phyloP scores from a whole-genome alignment of 805 yeast genomes.

The Hanseniaspora nectarophila region DNA sequence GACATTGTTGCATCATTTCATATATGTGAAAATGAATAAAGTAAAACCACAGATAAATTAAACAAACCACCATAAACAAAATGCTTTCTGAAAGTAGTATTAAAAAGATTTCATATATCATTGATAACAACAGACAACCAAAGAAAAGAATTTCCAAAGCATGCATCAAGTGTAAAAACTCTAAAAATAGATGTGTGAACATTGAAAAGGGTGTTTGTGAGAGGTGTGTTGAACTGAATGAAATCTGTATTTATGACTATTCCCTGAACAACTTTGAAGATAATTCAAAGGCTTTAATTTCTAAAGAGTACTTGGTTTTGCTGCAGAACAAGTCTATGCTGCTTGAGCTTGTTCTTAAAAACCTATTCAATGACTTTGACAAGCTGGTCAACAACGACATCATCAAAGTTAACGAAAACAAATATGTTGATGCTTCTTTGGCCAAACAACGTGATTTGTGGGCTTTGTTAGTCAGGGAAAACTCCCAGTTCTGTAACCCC shows the following conservation, averaged over 20 bases:
- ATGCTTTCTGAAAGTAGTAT: background rate
- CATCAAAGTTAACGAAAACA: background rate
- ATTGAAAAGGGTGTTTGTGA: slow-evolving; percentile 38
- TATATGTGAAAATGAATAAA: too few relatives aligned
- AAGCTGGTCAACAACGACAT: slow-evolving; percentile 7
- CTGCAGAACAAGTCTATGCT: slow-evolving; percentile 40
- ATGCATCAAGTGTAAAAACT: slow-evolving; percentile 37
- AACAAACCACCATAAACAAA: too few relatives aligned
- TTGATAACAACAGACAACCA: slow-evolving; percentile 13
- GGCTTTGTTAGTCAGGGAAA: background rate
- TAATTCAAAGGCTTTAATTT: slow-evolving; percentile 14
- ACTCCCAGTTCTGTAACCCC: slow-evolving; percentile 6
- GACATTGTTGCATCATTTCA: too few relatives aligned
- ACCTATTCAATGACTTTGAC: slow-evolving; percentile 18
- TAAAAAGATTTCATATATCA: background rate
- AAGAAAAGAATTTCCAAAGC: slow-evolving; percentile 33
- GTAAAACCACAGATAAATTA: too few relatives aligned
- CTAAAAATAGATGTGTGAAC: slow-evolving; percentile 32
- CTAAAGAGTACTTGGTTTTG: slow-evolving; percentile 33
- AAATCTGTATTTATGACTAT: slow-evolving; percentile 43
- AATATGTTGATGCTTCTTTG: background rate
- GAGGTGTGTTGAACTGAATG: slow-evolving; percentile 42
- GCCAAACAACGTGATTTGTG: background rate
- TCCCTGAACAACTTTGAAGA: slow-evolving; percentile 21
- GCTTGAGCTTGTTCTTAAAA: slow-evolving; percentile 33